Percentiles rank a stretch among this genome's conserved stretches.
These are phyloP conservation scores for Crassisporium funariophilum DNA, from an alignment of 768 basidiomycete genomes.

Conservation along the genomic window DNA sequence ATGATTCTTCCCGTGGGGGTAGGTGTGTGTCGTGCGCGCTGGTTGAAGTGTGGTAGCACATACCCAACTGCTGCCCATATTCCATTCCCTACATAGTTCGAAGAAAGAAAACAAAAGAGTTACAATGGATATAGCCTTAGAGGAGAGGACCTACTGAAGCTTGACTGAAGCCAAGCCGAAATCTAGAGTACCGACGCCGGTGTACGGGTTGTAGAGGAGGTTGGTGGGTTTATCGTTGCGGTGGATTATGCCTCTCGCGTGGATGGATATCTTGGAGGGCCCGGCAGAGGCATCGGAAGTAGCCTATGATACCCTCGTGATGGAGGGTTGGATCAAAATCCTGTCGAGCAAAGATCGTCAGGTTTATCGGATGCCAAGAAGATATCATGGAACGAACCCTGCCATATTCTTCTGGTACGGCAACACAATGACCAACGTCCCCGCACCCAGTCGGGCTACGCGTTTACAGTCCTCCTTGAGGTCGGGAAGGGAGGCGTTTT, in stretches of 20 bases:
- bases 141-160: constrained; percentile 12
- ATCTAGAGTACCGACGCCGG: constrained; percentile 84
- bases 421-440: constrained; percentile 94
- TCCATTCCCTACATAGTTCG: constrained; percentile 59
- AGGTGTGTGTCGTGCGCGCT: constrained; percentile 47
- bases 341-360: constrained; percentile 33
- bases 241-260: constrained; percentile 85
- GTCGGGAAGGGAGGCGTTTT: constrained; percentile 66
- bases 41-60: constrained; percentile 80
- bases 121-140: neutral
- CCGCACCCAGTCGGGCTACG: constrained; percentile 91
- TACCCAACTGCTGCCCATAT: constrained; percentile 43
- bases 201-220: constrained; percentile 88
- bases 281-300: constrained; percentile 89
- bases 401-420: constrained; percentile 89
- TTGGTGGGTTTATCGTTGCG: constrained; percentile 98
- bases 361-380: neutral
- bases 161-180: constrained; percentile 94
- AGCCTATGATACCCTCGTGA: constrained; percentile 76
- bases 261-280: constrained; percentile 89
- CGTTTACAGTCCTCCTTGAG: constrained; percentile 71
- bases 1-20: constrained; percentile 72
- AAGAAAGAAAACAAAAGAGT: neutral
- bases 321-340: constrained; percentile 80
- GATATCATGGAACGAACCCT: constrained; percentile 55